Evolutionary conservation across 768 basidiomycete genomes (phyloP).

Genomic region (Cystobasidium ongulense): DNA sequence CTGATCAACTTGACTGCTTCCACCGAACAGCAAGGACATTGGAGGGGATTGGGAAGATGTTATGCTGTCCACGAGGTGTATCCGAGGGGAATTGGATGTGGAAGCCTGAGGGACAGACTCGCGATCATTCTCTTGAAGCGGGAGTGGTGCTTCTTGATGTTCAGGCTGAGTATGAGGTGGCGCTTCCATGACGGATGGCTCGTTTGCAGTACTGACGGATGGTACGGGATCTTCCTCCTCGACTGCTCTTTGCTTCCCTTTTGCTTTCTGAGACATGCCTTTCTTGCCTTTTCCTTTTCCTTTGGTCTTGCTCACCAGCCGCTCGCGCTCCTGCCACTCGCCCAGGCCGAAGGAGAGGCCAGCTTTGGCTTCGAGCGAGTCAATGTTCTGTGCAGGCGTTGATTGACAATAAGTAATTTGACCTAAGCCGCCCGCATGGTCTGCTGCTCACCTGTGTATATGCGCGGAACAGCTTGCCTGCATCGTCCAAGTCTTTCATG

Average conservation of each 20-base stretch:
- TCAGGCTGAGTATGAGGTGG: not conserved
- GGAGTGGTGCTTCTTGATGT: not conserved
- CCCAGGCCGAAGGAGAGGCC: slow-evolving; percentile 73
- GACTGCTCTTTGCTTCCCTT: slow-evolving; percentile 1
- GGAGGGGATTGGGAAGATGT: not conserved
- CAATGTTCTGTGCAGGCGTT: slow-evolving; percentile 55
- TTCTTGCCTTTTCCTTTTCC: not conserved
- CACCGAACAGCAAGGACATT: not conserved
- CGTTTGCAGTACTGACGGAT: not conserved
- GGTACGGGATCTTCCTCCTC: not conserved
- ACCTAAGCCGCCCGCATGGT: not conserved
- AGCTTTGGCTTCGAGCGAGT: slow-evolving; percentile 75
- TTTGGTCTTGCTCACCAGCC: not conserved
- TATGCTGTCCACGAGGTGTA: not conserved
- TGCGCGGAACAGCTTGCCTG: slow-evolving; percentile 68
- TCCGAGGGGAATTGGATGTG: not conserved
- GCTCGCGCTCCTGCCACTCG: not conserved
- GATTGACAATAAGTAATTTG: not conserved
- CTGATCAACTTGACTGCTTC: not conserved
- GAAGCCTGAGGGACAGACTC: not conserved
- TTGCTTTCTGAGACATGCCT: slow-evolving; percentile 6
- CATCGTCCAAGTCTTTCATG: slow-evolving; percentile 64
- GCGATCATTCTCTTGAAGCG: not conserved
- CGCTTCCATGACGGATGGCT: slow-evolving; percentile 1
- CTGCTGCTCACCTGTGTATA: slow-evolving; percentile 59